Evolutionary conservation across 2,329 filamentous ascomycete species (phyloP), one percentile per base, ranked within the genome.

Genomic region (Parafenestella ontariensis): DNA sequence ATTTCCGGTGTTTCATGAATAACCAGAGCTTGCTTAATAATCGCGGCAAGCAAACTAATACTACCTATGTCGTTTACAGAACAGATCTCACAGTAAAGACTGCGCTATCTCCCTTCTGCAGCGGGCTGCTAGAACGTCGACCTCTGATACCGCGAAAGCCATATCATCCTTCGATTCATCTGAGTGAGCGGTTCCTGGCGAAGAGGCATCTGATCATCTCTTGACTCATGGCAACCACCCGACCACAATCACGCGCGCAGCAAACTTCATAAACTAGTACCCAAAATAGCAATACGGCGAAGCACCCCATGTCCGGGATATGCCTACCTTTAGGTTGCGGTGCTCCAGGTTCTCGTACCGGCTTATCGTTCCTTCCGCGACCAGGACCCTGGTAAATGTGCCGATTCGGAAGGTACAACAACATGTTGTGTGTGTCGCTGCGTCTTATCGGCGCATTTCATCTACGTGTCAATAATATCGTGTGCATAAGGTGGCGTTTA

Each of bases 381-480:
- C 47, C 44, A 29, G 31, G 29, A 29, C 47, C 47, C 47, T 44
- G 40, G n/a, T 13, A 15, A 44, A 31, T 42, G 21, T 29, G 11
- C 40, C 40, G 17, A 44, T 50, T 4, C 29, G 47, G 47, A 50
- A 50, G 47, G 47, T 50, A 41, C 31, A 42, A 39, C n/a, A 26
- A 40, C 21, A 42, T 44, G 40, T 36, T 29, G 26, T 29, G 40
- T 21, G 26, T 17, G 5, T 37, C 23, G 9, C 20, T 23, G 40
- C 29, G 39, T 15, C 40, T 37, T 44, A 40, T 44, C 40, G 39
- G 40, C 31, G 21, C 4, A 37, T 37, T 34, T 43, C 47, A 44
- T 44, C 28, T 24, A 20, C 41, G 26, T 24, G 29, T 31, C 47
- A 50, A 50, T 50, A 50, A 37, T 33, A 21, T 40, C 47, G 11